Evolutionary conservation across 192 early-diverging fungal species (phyloP), one percentile per base, ranked within the genome.

Genomic region (Umbelopsis sp.): DNA sequence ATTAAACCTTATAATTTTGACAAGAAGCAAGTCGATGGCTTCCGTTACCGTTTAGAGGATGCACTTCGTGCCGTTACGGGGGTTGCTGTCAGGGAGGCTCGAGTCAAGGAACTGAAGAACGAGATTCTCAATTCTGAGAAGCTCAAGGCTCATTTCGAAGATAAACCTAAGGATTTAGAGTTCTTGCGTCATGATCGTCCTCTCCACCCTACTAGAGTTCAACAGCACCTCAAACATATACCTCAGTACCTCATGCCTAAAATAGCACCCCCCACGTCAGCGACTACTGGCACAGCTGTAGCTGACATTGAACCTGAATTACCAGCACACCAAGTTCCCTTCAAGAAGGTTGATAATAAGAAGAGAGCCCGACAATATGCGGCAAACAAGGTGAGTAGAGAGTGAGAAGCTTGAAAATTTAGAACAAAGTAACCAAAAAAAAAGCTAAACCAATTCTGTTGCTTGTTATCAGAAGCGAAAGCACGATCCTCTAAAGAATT

Each of bases 41-140:
- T 97, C 75, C 77, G 91, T 66, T 99, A 99, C 80, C 91, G 97
- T 38, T 82, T 89, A 26, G 87, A 88, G 41, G 95, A 96, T 84
- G 97, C 95, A 26, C 77, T 99, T 69, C 81, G 89, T 17, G 80
- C 86, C 2, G 91, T 98, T 4, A 96, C 95, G 1, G 76, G 83
- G 14, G 80, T 77, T 6, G 85, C 92, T 22, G 87, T 99, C 52
- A 91, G 90, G 24, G 95, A 98, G 75, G 96, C 97, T 8, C 84
- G 97, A 66, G 78, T 97, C n/a, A 97, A 95, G 77, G 97, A 99
- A 79, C 77, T 99, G 70, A 95, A 95, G 80, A 84, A 88, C 36
- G 97, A 99, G 83, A 97, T 98, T 66, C 71, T 99, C 56, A 96
- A 95, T 77, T 96, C 94, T 20, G 94, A 98, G 76, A 97, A 95